Evolutionary conservation across 441 rosid genomes (phyloP).

Genomic region (Corymbia citriodora): DNA sequence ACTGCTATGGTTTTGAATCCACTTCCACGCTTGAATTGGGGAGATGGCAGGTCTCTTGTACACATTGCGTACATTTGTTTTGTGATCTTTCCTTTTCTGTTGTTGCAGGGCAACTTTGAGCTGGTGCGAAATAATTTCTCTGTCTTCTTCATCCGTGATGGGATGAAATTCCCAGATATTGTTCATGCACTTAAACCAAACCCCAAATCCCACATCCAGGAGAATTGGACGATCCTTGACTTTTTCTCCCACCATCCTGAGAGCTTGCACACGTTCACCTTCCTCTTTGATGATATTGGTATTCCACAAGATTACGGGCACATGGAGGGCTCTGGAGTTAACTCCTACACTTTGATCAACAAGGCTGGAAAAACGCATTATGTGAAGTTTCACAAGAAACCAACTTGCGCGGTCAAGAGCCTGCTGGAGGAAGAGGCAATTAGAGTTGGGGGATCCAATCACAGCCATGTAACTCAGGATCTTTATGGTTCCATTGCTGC

Average conservation of each 20-base stretch:
- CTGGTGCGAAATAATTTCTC: background rate
- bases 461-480: background rate
- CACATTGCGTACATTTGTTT: no score
- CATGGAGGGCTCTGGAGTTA: background rate
- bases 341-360: background rate
- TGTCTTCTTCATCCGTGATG: background rate
- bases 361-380: background rate
- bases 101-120: background rate
- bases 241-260: background rate
- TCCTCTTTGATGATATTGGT: background rate
- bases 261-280: background rate
- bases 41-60: no score
- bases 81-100: no score
- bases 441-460: background rate
- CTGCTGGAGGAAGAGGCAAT: background rate
- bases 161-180: background rate
- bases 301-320: background rate
- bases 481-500: background rate
- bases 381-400: background rate
- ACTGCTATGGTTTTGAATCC: no score
- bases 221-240: background rate
- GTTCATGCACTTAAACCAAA: background rate
- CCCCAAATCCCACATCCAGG: background rate
- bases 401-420: background rate
- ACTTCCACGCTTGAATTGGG: no score